phyloP scores from a whole-genome alignment of 1,139 yeast species.

The Nakaseomyces sp. region DNA sequence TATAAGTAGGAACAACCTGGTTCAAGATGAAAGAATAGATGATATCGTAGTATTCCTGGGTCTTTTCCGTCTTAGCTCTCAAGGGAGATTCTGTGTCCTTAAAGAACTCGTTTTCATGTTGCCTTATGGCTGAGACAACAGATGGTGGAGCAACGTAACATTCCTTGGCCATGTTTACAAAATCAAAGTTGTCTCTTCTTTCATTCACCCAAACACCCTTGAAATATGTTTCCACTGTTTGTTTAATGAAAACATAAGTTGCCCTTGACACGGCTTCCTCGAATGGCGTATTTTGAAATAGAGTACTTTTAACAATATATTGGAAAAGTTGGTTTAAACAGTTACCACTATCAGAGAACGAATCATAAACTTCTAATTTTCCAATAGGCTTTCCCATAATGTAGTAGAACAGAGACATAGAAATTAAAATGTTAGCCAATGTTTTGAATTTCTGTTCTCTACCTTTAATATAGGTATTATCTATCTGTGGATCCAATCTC shows the following conservation, averaged over 20 bases:
- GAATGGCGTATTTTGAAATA: slow-evolving; percentile 18
- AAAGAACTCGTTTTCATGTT: background rate
- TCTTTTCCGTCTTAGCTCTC: background rate
- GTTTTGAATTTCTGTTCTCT: slow-evolving; percentile 31
- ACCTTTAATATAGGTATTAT: slow-evolving; percentile 33
- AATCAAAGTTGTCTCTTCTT: slow-evolving; percentile 9
- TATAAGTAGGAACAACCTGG: slow-evolving; percentile 23
- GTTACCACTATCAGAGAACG: slow-evolving; percentile 11
- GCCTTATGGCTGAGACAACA: background rate
- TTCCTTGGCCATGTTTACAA: slow-evolving; percentile 6
- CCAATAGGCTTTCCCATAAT: slow-evolving; percentile 20
- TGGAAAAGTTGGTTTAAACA: slow-evolving; percentile 27
- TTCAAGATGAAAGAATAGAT: slow-evolving; percentile 16
- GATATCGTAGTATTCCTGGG: slow-evolving; percentile 7
- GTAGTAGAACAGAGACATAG: slow-evolving; percentile 29
- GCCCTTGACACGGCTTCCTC: slow-evolving; percentile 17
- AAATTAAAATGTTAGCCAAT: slow-evolving; percentile 31
- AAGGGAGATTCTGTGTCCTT: background rate
- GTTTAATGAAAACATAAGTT: slow-evolving; percentile 14
- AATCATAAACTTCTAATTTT: slow-evolving; percentile 15
- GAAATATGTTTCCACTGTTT: slow-evolving; percentile 15
- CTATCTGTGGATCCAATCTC: slow-evolving; percentile 37
- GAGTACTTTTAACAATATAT: slow-evolving; percentile 20
- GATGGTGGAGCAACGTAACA: slow-evolving; percentile 7
- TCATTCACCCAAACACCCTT: slow-evolving; percentile 10